phyloP scores from a whole-genome alignment of 2,329 filamentous ascomycete genomes.

The Trichoderma sp. region DNA sequence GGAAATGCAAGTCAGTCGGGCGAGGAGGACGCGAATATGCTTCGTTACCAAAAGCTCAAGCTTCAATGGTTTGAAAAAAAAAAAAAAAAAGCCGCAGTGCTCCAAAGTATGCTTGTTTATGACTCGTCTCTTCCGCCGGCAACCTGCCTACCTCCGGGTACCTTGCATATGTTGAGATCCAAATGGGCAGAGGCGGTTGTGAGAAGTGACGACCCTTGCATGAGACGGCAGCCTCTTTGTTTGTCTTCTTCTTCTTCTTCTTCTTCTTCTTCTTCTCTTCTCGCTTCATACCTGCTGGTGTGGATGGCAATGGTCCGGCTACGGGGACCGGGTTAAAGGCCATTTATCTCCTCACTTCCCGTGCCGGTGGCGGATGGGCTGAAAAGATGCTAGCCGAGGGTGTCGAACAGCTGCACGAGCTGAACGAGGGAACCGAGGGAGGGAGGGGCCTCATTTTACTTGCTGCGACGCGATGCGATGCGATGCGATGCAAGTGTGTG shows the following conservation, averaged over 20 bases:
- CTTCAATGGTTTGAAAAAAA: background rate
- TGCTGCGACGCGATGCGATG: background rate
- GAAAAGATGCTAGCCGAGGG: background rate
- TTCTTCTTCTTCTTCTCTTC: background rate
- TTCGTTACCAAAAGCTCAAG: background rate
- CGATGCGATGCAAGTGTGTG: constrained; percentile 8
- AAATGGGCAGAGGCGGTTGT: background rate
- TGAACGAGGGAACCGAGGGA: background rate
- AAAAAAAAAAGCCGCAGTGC: background rate
- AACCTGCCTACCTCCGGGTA: background rate
- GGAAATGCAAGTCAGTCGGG: background rate
- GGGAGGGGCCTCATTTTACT: background rate
- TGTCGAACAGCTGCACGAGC: background rate
- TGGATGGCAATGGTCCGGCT: background rate
- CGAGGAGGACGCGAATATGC: background rate
- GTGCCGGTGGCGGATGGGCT: background rate
- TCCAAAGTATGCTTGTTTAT: background rate
- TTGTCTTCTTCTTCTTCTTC: background rate
- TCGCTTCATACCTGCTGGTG: background rate
- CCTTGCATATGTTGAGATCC: constrained; percentile 13
- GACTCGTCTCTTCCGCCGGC: background rate
- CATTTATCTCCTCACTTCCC: background rate
- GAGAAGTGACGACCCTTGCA: constrained; percentile 5
- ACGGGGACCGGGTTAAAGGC: background rate
- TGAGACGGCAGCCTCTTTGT: background rate